Percentiles rank a stretch among this genome's conserved stretches.
phyloP scores from a whole-genome alignment of 2,329 filamentous ascomycete genomes.

The Colletotrichum spaethianum region DNA sequence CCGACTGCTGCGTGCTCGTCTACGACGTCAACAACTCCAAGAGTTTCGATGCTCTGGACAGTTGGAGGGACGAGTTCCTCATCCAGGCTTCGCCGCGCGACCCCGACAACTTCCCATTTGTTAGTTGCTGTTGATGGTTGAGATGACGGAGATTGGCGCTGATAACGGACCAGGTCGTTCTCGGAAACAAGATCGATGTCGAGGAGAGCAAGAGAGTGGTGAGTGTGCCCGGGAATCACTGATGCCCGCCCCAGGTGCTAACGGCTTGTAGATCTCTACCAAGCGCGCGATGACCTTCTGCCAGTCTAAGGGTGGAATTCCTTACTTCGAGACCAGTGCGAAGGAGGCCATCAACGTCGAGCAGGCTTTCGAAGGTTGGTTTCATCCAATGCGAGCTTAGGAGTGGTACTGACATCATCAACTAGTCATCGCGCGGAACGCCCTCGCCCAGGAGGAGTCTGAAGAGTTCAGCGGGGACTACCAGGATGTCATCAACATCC shows the following conservation, averaged over 20 bases:
- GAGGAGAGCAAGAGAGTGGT: constrained; percentile 97
- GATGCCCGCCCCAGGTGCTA: neutral
- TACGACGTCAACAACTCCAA: constrained; percentile 99
- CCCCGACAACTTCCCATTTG: constrained; percentile 97
- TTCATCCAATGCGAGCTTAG: neutral
- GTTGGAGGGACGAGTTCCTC: constrained; percentile 98
- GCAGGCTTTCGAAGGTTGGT: constrained; percentile 77
- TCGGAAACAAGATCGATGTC: constrained; percentile 99
- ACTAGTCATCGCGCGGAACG: constrained; percentile 94
- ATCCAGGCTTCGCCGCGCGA: constrained; percentile 98
- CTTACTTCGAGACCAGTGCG: constrained; percentile 99
- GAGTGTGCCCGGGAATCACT: constrained; percentile 47
- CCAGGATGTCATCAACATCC: constrained; percentile 97
- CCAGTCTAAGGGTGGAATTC: constrained; percentile 96
- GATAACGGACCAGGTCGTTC: constrained; percentile 76
- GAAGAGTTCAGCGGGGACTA: constrained; percentile 98
- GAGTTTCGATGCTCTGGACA: constrained; percentile 98
- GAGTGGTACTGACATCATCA: constrained; percentile 38
- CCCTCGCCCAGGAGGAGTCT: constrained; percentile 95
- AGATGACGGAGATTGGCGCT: constrained; percentile 32
- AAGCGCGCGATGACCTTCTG: constrained; percentile 98
- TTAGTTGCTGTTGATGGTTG: constrained; percentile 63
- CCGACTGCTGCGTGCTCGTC: constrained; percentile 97
- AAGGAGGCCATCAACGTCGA: constrained; percentile 99
- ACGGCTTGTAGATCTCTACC: constrained; percentile 79